These are phyloP conservation scores for Xylona heveae DNA, from an alignment of 495 filamentous ascomycete species.

Conservation along the genomic window DNA sequence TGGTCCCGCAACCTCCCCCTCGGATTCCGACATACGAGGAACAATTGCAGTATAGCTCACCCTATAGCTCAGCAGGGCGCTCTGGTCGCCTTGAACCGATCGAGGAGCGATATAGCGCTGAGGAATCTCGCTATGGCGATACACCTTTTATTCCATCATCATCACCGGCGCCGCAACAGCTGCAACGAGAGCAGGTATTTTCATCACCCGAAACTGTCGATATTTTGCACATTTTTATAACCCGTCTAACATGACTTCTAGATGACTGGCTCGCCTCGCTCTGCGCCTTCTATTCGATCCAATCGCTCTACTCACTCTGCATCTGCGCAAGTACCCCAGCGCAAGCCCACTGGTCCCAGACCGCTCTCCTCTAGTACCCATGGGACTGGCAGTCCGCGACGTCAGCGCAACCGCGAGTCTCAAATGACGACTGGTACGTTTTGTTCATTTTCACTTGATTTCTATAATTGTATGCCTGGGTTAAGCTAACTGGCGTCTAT, in stretches of 20 bases:
- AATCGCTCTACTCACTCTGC: no score
- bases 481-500: no score
- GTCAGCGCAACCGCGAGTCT: neutral
- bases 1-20: conserved; percentile 25
- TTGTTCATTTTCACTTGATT: no score
- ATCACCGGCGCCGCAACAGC: no score
- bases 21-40: conserved; percentile 21
- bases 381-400: neutral
- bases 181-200: no score
- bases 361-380: conserved; percentile 10
- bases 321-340: conserved; percentile 20
- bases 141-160: no score
- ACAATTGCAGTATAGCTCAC: conserved; percentile 15
- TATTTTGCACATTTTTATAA: conserved; percentile 2
- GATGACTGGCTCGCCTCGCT: conserved; percentile 7
- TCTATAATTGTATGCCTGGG: no score
- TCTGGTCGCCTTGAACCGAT: conserved; percentile 19
- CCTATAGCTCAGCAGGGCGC: no score
- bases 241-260: neutral
- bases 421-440: neutral
- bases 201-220: neutral
- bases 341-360: conserved; percentile 33
- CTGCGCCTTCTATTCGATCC: no score
- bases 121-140: conserved; percentile 19
- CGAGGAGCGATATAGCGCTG: conserved; percentile 8